These are phyloP conservation scores for Wallemia ichthyophaga DNA, from an alignment of 1,284 basidiomycete species.

Conservation along the genomic window DNA sequence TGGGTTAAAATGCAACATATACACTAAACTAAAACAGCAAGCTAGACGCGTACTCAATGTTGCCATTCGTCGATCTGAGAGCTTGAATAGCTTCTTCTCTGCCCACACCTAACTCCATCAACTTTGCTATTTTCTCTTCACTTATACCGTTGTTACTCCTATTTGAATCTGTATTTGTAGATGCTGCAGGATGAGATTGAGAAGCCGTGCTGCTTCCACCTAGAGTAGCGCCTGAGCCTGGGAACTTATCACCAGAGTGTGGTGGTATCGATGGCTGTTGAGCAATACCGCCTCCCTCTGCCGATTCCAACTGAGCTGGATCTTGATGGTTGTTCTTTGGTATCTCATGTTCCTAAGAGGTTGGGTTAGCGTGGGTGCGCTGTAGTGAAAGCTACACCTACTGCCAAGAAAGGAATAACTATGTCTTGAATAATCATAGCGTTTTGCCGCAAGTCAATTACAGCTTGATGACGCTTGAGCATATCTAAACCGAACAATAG, in stretches of 20 bases:
- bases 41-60: background rate
- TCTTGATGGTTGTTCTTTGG: background rate
- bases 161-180: background rate
- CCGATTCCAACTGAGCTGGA: background rate
- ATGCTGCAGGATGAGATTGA: background rate
- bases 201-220: background rate
- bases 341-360: background rate
- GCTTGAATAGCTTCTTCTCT: background rate
- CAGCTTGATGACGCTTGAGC: slow-evolving; percentile 88
- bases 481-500: slow-evolving; percentile 88
- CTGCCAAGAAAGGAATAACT: slow-evolving; percentile 17
- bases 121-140: background rate
- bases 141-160: background rate
- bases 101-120: background rate
- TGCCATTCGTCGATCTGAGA: background rate
- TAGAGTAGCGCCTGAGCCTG: background rate
- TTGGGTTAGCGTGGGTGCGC: background rate
- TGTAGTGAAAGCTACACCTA: background rate
- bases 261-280: background rate
- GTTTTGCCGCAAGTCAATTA: slow-evolving; percentile 67
- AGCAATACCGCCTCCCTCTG: background rate
- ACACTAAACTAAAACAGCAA: background rate
- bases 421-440: slow-evolving; percentile 62
- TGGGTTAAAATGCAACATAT: background rate
- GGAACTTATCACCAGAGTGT: background rate